Base-by-base conservation (phyloP, 441 rosid species). In the Populus hybrid region DNA sequence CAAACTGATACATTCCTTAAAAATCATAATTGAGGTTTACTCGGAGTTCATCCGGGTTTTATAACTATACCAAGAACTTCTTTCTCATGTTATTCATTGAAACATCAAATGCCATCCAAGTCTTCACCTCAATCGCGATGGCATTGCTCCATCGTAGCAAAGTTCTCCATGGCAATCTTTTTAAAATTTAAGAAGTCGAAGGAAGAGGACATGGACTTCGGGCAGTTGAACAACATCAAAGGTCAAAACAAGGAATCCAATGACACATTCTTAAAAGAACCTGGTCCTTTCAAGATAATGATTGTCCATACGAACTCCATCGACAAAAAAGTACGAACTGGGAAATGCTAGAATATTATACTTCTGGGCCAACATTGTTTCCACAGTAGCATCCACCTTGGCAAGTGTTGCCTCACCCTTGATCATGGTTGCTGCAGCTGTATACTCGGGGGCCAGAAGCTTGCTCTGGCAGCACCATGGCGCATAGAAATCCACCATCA, bases 401-500 rank as follows among this genome's bases (percentile, higher is more conserved):
- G 80, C 82, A 2, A 76, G 73, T 35, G 72, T 74, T 4, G 64
- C 74, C 53, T 29, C 68, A 7, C 75, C 80, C 68, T 78, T 69
- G 45, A 78, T 64, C 12, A 65, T 69, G 3, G 76, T 78, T 8
- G 79, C 82, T 7, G 82, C 82, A 7, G 79, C 68, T 10, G 68
- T 75, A 66, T 59, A 76, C 23, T 76, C 76, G 6, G 80, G 3
- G 7, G 56, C 75, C 72, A 79, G 59, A 18, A 38, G 29, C 69
- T 73, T 35, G 71, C 78, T 68, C 69, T 64, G 74, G 28, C 66
- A 53, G 65, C 78, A 68, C 82, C 82, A 50, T 1, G 80, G 78
- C 1, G 82, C 77, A 35, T 76, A 73, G 76, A 78, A 82, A 7
- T 53, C 11, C 68, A 79, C 75, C 82, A 82, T 68, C 68, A 78